Percentiles rank a stretch among this genome's conserved stretches.
These are phyloP conservation scores for Cystobasidiaceae sp. DNA, from an alignment of 1,284 basidiomycete species.

Conservation along the genomic window DNA sequence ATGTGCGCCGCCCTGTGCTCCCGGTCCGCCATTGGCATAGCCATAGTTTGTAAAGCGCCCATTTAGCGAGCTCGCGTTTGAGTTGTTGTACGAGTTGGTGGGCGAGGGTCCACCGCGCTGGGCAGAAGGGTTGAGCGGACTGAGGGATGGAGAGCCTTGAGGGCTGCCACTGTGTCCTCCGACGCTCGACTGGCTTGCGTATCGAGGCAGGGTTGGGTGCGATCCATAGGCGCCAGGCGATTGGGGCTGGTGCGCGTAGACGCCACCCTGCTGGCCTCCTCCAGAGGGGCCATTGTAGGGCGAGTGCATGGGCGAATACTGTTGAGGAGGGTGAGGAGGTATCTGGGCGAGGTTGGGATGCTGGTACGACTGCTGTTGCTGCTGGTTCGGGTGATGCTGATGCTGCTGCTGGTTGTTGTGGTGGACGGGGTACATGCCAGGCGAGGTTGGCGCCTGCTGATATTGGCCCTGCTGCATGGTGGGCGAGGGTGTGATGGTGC, in stretches of 20 bases:
- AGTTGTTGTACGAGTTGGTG: neutral
- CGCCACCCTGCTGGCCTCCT: neutral
- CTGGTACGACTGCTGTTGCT: conserved; percentile 18
- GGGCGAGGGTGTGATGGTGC: neutral
- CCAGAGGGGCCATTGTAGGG: no score
- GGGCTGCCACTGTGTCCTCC: no score
- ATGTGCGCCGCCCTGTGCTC: conserved; percentile 35
- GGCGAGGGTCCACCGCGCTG: conserved; percentile 18
- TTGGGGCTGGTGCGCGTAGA: conserved; percentile 6
- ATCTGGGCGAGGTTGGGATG: conserved; percentile 1
- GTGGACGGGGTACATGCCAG: neutral
- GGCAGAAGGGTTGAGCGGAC: conserved; percentile 36
- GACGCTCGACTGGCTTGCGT: conserved; percentile 30
- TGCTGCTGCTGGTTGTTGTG: neutral
- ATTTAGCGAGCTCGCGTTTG: neutral
- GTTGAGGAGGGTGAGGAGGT: conserved; percentile 1
- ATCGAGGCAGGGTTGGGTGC: conserved; percentile 38
- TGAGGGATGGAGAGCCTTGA: conserved; percentile 32
- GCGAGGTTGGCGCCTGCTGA: neutral
- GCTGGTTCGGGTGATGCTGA: conserved; percentile 1
- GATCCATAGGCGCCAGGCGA: conserved; percentile 14
- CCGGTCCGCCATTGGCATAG: conserved; percentile 24
- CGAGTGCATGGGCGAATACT: neutral
- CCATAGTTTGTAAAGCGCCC: conserved; percentile 26
- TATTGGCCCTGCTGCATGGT: conserved; percentile 14